phyloP scores from a whole-genome alignment of 306 rosid genomes.

The Rubus parviflorus region DNA sequence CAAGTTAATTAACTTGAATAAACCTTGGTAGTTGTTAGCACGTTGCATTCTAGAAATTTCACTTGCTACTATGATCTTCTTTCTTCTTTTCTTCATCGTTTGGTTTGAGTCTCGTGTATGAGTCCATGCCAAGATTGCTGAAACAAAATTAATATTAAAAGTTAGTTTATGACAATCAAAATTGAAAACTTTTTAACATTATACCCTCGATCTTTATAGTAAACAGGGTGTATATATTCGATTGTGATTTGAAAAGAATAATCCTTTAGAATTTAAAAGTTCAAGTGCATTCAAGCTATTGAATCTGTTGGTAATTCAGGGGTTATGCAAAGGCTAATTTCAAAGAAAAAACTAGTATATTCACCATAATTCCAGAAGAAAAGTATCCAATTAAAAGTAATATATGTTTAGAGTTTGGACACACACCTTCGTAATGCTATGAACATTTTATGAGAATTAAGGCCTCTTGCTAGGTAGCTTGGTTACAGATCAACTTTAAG shows the following conservation, averaged over 20 bases:
- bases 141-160: background rate
- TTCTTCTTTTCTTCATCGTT: background rate
- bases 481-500: background rate
- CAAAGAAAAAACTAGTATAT: background rate
- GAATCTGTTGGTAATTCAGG: background rate
- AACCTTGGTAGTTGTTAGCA: too few species aligned
- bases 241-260: background rate
- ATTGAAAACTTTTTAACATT: too few species aligned
- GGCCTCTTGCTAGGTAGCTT: background rate
- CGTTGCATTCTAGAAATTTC: too few species aligned
- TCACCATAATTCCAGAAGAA: background rate
- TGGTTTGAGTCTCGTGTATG: background rate
- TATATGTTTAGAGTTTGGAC: background rate
- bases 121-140: slow-evolving; percentile 7
- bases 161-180: too few species aligned
- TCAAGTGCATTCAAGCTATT: background rate
- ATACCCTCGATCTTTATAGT: too few species aligned
- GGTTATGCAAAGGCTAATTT: background rate
- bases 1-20: too few species aligned
- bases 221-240: background rate
- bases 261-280: background rate
- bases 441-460: background rate
- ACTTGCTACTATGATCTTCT: background rate
- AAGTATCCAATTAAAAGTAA: background rate
- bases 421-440: background rate